Conservation (phyloP, 352 stramenopile genomes). For the Globisporangium nagaii region DNA sequence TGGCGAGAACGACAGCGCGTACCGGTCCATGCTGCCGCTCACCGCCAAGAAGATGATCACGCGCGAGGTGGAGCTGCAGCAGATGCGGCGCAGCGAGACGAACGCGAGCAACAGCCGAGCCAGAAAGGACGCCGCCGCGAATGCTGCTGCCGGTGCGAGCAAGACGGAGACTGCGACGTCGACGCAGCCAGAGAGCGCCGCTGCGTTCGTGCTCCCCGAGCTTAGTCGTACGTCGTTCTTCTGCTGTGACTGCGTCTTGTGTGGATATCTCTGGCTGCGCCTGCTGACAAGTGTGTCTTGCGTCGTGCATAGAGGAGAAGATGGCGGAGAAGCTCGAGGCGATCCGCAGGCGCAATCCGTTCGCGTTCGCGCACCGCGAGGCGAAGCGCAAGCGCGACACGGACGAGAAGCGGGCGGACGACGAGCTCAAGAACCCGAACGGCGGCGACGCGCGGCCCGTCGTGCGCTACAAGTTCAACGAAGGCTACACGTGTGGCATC, state of each 20-base stretch:
- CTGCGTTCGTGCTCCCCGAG: constrained; percentile 42
- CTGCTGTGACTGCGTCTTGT: no score
- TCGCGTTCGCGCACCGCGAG: constrained; percentile 77
- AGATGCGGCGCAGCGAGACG: constrained; percentile 63
- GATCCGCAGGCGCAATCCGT: constrained; percentile 67
- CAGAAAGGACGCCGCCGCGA: not conserved
- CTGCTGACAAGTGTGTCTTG: not conserved
- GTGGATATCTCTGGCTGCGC: not conserved
- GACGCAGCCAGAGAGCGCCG: constrained; percentile 18
- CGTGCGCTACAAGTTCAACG: constrained; percentile 88
- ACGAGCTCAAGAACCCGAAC: constrained; percentile 11
- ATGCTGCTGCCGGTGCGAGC: constrained; percentile 5
- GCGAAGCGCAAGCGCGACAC: constrained; percentile 66
- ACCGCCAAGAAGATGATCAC: constrained; percentile 71
- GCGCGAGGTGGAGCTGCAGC: constrained; percentile 74
- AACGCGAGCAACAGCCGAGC: constrained; percentile 8
- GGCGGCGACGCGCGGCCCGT: constrained; percentile 20
- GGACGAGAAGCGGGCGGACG: constrained; percentile 34
- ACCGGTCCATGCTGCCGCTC: constrained; percentile 43
- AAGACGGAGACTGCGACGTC: constrained; percentile 10
- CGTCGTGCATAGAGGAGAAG: constrained; percentile 36
- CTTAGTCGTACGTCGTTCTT: constrained; percentile 38
- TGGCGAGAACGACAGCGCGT: constrained; percentile 22
- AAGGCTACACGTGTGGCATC: constrained; percentile 89
- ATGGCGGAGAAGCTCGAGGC: constrained; percentile 55